phyloP scores from a whole-genome alignment of 345 rosid species.

The Eucalyptus sp. region DNA sequence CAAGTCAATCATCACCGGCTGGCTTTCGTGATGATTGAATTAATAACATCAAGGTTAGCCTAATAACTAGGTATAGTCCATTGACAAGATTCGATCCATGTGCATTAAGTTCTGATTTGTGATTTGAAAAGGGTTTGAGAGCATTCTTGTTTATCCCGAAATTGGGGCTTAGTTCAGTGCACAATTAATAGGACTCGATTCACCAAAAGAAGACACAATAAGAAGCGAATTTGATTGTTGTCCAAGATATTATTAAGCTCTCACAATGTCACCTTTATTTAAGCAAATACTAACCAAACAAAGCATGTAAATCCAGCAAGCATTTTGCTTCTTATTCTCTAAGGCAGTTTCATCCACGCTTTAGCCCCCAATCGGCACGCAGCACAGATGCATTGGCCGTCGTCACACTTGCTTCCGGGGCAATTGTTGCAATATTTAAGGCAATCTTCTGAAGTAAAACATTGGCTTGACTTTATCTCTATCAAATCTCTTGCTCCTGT shows the following conservation, averaged over 20 bases:
- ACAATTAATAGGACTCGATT: neutral
- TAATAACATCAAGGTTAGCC: no score
- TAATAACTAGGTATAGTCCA: no score
- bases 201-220: neutral
- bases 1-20: neutral
- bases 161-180: neutral
- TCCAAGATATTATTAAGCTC: neutral
- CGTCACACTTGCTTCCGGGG: neutral
- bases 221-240: neutral
- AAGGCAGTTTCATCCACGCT: neutral
- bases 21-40: no score
- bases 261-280: neutral
- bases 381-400: neutral
- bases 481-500: neutral
- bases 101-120: neutral
- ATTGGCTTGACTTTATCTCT: neutral
- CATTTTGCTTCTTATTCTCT: neutral
- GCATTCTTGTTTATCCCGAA: neutral
- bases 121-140: neutral
- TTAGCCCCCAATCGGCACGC: neutral
- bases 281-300: neutral
- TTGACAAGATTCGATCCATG: no score
- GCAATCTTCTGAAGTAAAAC: neutral
- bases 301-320: neutral
- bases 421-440: neutral